Conservation (phyloP, 108 stramenopile species). For the Cyclotella choctawhatcheeana region DNA sequence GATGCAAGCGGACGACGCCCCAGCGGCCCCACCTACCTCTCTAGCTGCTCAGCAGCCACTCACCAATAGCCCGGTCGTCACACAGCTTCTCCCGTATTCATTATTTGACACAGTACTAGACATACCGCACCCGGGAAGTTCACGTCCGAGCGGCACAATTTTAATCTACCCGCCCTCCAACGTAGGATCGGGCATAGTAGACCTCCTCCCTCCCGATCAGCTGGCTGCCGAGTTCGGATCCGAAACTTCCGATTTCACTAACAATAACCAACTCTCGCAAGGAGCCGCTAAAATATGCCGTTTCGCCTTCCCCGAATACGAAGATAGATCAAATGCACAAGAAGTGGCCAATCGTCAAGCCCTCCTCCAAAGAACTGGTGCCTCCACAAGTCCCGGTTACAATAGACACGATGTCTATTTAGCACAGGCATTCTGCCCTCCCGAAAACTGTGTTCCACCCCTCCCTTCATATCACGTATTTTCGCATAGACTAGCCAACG, state of each 20-base stretch:
- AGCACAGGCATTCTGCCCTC: slow-evolving; percentile 6
- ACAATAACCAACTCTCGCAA: neutral
- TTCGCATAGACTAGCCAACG: slow-evolving; percentile 36
- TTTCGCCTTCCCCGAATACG: slow-evolving; percentile 53
- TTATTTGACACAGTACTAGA: slow-evolving; percentile 45
- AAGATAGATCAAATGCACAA: slow-evolving; percentile 32
- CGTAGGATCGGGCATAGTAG: neutral
- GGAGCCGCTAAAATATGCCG: slow-evolving; percentile 36
- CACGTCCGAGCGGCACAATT: slow-evolving; percentile 8
- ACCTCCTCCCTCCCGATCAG: slow-evolving; percentile 9
- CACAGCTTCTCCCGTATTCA: slow-evolving; percentile 24
- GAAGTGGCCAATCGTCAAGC: slow-evolving; percentile 29
- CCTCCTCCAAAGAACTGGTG: slow-evolving; percentile 8
- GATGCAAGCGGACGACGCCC: slow-evolving; percentile 33
- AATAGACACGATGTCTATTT: slow-evolving; percentile 42
- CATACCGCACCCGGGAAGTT: slow-evolving; percentile 36
- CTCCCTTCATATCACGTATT: slow-evolving; percentile 48
- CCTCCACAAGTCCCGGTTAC: slow-evolving; percentile 8
- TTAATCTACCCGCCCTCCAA: slow-evolving; percentile 23
- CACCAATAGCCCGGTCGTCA: slow-evolving; percentile 12
- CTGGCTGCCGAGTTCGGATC: slow-evolving; percentile 29
- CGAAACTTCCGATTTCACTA: neutral
- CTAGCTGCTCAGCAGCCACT: slow-evolving; percentile 8
- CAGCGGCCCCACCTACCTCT: slow-evolving; percentile 15
- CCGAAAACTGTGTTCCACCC: neutral